Evolutionary conservation across 768 basidiomycete genomes (phyloP), one percentile per base, ranked within the genome.

Genomic region (Termitomyces heimii): DNA sequence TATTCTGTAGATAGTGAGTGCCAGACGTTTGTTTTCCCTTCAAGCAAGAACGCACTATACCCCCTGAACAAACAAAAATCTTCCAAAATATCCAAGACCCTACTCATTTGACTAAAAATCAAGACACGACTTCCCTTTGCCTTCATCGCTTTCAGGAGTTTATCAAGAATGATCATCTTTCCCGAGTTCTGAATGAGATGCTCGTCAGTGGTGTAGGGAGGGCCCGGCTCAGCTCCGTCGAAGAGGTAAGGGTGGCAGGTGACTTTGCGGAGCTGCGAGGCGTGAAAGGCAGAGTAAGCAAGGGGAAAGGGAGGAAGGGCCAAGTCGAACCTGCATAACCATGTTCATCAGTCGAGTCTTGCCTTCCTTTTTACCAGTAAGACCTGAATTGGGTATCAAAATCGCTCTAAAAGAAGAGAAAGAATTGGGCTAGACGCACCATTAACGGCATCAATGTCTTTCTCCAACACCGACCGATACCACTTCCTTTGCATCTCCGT

Each of bases 61-160:
- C 75, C 74, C 46, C 95, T 77, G 77, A 98, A 99, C 59, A 96
- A 76, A 71, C 94, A 98, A 71, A 95, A 98, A 67, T 98, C 96
- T 68, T 98, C 96, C 45, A 99, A 71, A 57, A 99, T 98, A 70
- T 99, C 97, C 49, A 98, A 79, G 57, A 98, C 91, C n/a, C 97
- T 88, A 72, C 92, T 95, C 97, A 99, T 98, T 71, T 98, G 97
- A 65, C 93, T 96, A 77, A 99, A 99, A 59, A 99, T 97, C 62
- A 98, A 82, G 3, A 94, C 91, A 8, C 96, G 84, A 3, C 93
- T 96, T n/a, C 94, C 95, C 69, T 94, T 94, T 24, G 74, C 85
- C 66, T 92, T 93, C 92, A 98, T 89, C 34, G 81, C 84, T 56
- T 77, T 77, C 20, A 98, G 82, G 0, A 99, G 78, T 70, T 94